Evolutionary conservation across 345 rosid species (phyloP).

Genomic region (Ricinus communis): DNA sequence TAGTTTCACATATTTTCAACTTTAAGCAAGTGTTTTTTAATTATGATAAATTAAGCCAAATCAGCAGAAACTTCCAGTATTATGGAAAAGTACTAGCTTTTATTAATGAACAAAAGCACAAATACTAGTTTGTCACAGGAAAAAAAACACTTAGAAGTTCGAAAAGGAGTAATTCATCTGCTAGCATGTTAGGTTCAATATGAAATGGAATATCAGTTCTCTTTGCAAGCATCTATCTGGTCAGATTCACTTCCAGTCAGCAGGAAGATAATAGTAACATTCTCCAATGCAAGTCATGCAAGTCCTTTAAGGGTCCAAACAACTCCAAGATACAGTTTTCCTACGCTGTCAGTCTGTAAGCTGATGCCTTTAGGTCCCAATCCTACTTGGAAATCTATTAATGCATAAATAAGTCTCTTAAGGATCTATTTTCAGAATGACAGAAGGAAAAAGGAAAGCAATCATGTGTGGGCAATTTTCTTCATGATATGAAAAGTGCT

Average conservation of each 20-base stretch:
- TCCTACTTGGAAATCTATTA: neutral
- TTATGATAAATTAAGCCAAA: no score
- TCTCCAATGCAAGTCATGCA: no score
- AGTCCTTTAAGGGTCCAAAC: neutral
- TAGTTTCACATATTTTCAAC: no score
- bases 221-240: neutral
- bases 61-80: no score
- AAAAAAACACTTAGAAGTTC: no score
- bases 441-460: neutral
- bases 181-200: neutral
- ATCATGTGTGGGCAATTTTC: neutral
- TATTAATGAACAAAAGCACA: no score
- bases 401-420: neutral
- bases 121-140: no score
- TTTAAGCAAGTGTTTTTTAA: no score
- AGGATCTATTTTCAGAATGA: neutral
- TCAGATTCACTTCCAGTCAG: neutral
- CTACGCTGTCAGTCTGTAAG: neutral
- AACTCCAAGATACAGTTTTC: neutral
- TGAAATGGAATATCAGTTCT: neutral
- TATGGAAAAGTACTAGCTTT: no score
- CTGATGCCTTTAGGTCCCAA: neutral
- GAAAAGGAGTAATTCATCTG: no score
- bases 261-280: neutral
- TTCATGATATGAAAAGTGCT: neutral